Base-by-base conservation (phyloP, 2,329 filamentous ascomycete species). In the Calycina herbarum region DNA sequence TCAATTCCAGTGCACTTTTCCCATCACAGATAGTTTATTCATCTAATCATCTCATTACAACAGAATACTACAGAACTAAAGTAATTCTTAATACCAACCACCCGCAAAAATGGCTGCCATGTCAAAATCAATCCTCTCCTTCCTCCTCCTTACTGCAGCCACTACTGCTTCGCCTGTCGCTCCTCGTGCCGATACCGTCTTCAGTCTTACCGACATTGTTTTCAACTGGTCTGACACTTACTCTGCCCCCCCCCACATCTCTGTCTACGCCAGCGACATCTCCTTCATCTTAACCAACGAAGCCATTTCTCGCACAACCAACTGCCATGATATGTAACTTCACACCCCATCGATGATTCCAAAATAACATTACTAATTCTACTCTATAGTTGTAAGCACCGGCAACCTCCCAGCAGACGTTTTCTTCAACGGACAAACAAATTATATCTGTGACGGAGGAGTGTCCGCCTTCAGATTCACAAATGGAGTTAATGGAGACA, bases 121-220 rank as follows among this genome's bases (percentile, higher is more conserved):
- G 13, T 15, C 40, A 13, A 42, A 42, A 42, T 42, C 13, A 42
- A 17, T 6, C 4, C 40, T 42, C 17, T 42, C 40, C 40, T 2
- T 42, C 40, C 40, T 42, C 1, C 17, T 42, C 11, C 40, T 42
- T n/a, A 17, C 13, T 15, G 40, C 40, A 2, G 40, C 79, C 57
- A 78, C 82, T 5, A 33, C 11, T 17, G 29, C 13, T 0, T n/a
- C 15, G 5, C 40, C 40, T 5, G 13, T 42, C 13, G 11, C 40
- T 15, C 2, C 40, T n/a, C 15, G 40, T n/a, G 40, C 40, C 4
- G 40, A 42, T 1, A 42, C 40, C 4, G 40, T 42, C 40, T 42
- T 42, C 40, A 42, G 40, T n/a, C 40, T 42, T n/a, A 42, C 40
- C 13, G 40, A 42, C 13, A 15, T 42, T 10, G 40, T 42, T 5